Evolutionary conservation across 2,329 filamentous ascomycete genomes (phyloP), one percentile per base, ranked within the genome.

Genomic region (Ophiosphaerella narmari): DNA sequence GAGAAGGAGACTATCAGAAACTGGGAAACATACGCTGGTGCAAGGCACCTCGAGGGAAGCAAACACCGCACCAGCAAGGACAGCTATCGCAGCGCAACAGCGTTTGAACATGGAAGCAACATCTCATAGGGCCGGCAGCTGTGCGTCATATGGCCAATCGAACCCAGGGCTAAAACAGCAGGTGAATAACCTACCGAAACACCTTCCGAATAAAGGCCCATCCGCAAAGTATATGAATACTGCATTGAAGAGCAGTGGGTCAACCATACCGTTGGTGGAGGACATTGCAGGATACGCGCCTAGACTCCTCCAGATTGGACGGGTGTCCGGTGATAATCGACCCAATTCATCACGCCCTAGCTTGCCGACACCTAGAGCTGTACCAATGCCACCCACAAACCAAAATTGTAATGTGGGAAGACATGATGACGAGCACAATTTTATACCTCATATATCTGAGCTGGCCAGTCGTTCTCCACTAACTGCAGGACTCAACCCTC

Each of bases 171-270:
- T 33, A 35, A 46, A 9, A 11, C 40, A 37, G 13, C 40, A 35
- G 16, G 29, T 26, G 1, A 16, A 34, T 21, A 38, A 45, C 33
- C 29, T 38, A n/a, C 45, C 39, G 26, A 8, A 40, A 12, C 51
- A 41, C 29, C 43, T 32, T 24, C 45, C 23, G 18, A 57, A 58
- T 23, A 54, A 55, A 11, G 5, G 41, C 23, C 60, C 62, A 1
- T 66, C 64, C 0, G 57, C 61, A 1, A 57, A 59, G 12, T 53
- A 55, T n/a, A 55, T 67, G 39, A 66, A 67, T 7, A 45, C 43
- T 2, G 58, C 55, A 1, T 42, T 64, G 7, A 66, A 61, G 45
- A 40, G 51, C 3, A 61, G 48, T 4, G 39, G 34, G 4, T n/a
- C 43, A 5, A 50, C 46, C 12, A 40, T 46, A 4, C 23, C 53